These are phyloP conservation scores for Hanseniaspora lachancei DNA, from an alignment of 805 yeast species.

Conservation along the genomic window DNA sequence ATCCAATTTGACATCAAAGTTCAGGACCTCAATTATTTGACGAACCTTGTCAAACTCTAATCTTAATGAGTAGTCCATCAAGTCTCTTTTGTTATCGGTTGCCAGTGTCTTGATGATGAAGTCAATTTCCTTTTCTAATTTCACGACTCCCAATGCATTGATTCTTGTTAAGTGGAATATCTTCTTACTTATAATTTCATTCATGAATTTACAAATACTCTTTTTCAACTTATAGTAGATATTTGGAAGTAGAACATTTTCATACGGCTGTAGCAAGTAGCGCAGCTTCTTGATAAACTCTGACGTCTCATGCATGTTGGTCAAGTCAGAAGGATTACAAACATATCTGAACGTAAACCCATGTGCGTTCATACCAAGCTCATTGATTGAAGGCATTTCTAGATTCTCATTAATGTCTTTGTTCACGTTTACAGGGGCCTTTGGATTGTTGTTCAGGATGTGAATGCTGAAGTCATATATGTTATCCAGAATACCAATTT, in stretches of 20 bases:
- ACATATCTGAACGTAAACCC: slow-evolving; percentile 19
- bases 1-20: slow-evolving; percentile 50
- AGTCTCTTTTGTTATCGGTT: slow-evolving; percentile 34
- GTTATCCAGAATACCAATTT: slow-evolving; percentile 18
- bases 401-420: neutral
- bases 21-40: slow-evolving; percentile 68
- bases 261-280: slow-evolving; percentile 49
- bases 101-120: slow-evolving; percentile 62
- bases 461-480: slow-evolving; percentile 1
- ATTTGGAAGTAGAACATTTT: slow-evolving; percentile 40
- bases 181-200: slow-evolving; percentile 53
- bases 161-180: slow-evolving; percentile 54
- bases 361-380: neutral
- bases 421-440: neutral
- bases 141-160: slow-evolving; percentile 72
- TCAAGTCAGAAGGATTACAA: slow-evolving; percentile 26
- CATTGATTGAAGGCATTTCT: neutral
- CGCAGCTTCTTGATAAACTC: slow-evolving; percentile 57
- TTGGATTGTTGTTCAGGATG: neutral
- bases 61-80: slow-evolving; percentile 43
- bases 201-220: slow-evolving; percentile 34
- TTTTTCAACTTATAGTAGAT: slow-evolving; percentile 39
- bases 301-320: slow-evolving; percentile 28
- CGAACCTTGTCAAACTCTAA: slow-evolving; percentile 71
- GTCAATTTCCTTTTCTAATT: slow-evolving; percentile 69